Percentiles rank a stretch among this genome's conserved stretches.
Conservation (phyloP, 1,284 basidiomycete genomes). For the Heterobasidion parviporum region DNA sequence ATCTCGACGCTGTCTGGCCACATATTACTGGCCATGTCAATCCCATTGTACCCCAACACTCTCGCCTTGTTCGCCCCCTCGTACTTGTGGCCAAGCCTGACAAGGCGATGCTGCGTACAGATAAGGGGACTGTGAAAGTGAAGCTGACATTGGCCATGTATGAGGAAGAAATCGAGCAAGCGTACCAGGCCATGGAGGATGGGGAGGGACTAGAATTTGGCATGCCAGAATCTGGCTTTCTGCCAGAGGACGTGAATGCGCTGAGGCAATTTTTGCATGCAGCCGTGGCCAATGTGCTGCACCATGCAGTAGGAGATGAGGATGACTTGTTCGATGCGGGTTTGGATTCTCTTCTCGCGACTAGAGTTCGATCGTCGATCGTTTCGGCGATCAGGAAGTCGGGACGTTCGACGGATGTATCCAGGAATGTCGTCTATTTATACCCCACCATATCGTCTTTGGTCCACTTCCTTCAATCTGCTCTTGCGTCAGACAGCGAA, state of each 20-base stretch:
- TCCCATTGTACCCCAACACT: conserved; percentile 13
- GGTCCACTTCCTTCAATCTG: conserved; percentile 2
- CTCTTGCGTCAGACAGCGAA: not conserved
- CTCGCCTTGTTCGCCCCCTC: conserved; percentile 13
- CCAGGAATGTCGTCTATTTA: conserved; percentile 12
- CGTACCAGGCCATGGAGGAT: conserved; percentile 11
- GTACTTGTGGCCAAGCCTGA: conserved; percentile 12
- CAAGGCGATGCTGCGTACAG: conserved; percentile 13
- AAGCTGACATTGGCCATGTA: conserved; percentile 11
- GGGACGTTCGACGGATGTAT: conserved; percentile 2
- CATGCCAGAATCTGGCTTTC: too few species aligned
- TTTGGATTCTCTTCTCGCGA: conserved; percentile 11
- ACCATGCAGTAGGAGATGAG: not conserved
- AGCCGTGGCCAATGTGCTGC: not conserved
- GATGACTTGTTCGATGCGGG: conserved; percentile 9
- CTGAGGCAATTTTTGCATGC: not conserved
- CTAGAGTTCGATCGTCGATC: conserved; percentile 7
- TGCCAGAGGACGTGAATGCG: not conserved
- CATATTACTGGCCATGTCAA: conserved; percentile 11
- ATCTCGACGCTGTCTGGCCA: conserved; percentile 8
- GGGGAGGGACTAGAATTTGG: not conserved
- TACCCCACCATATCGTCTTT: conserved; percentile 8
- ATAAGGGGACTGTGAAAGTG: conserved; percentile 13
- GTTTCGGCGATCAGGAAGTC: conserved; percentile 1
- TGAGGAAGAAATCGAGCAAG: conserved; percentile 10